Percentiles rank a stretch among this genome's conserved stretches.
phyloP scores from a whole-genome alignment of 139 green algal genomes.

The Haematococcus lacustris region DNA sequence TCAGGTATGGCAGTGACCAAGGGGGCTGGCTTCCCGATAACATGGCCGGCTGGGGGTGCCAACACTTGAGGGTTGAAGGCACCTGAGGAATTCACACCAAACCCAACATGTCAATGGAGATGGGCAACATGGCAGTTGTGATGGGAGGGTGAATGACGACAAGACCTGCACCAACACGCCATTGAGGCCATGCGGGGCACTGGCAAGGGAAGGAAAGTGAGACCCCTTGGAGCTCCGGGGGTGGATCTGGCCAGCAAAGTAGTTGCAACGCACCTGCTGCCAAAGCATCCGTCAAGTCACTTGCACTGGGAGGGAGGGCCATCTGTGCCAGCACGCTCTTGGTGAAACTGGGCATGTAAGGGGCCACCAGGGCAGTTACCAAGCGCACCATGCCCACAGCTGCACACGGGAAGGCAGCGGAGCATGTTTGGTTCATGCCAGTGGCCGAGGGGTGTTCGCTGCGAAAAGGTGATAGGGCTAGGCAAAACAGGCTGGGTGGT shows the following conservation, averaged over 20 bases:
- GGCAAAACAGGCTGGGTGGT: not conserved
- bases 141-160: too few species aligned
- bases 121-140: not conserved
- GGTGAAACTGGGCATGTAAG: constrained; percentile 87
- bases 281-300: constrained; percentile 40
- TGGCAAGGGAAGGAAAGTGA: too few species aligned
- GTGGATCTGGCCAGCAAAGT: not conserved
- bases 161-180: too few species aligned
- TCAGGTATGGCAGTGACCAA: constrained; percentile 52
- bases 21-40: constrained; percentile 47
- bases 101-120: not conserved
- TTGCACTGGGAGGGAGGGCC: not conserved
- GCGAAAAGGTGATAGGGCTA: not conserved
- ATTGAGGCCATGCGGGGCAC: too few species aligned
- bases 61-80: not conserved
- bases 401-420: constrained; percentile 8
- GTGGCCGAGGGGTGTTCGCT: not conserved
- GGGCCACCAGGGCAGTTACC: constrained; percentile 74
- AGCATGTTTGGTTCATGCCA: not conserved
- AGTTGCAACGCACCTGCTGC: constrained; percentile 17
- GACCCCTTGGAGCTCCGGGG: too few species aligned
- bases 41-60: constrained; percentile 48
- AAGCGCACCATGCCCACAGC: constrained; percentile 74
- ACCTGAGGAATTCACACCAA: not conserved
- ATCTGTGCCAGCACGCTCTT: constrained; percentile 44